Conservation (phyloP, 805 yeast genomes). For the Yarrowia porcina region DNA sequence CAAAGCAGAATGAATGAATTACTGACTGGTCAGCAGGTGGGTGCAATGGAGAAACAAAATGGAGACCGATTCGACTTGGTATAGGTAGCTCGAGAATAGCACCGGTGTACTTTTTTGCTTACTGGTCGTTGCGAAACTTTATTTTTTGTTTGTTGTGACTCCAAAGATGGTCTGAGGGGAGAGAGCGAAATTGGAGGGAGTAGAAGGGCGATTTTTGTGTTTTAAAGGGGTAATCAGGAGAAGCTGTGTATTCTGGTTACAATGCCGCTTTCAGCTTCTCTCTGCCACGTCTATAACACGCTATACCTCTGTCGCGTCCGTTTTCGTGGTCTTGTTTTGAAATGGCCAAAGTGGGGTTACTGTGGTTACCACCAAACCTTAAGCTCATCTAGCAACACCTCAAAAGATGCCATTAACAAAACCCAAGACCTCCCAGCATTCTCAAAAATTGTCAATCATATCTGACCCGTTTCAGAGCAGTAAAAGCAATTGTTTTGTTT, state of each 20-base stretch:
- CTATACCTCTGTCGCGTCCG: background rate
- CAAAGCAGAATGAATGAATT: background rate
- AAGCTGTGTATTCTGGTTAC: no score
- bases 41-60: background rate
- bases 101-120: background rate
- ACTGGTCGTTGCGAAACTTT: background rate
- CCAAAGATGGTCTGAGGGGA: slow-evolving; percentile 2
- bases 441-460: background rate
- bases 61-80: background rate
- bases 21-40: slow-evolving; percentile 2
- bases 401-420: background rate
- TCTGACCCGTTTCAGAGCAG: background rate
- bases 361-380: background rate
- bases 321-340: slow-evolving; percentile 21
- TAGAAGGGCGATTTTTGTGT: no score
- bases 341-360: slow-evolving; percentile 5
- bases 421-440: background rate
- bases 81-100: background rate
- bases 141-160: slow-evolving; percentile 14
- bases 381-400: background rate
- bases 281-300: background rate
- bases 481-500: no score
- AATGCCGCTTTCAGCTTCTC: no score
- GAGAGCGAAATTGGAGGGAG: no score
- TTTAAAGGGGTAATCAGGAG: no score